Base-by-base conservation (phyloP, 2,329 filamentous ascomycete genomes). In the Colletotrichum orbiculare region DNA sequence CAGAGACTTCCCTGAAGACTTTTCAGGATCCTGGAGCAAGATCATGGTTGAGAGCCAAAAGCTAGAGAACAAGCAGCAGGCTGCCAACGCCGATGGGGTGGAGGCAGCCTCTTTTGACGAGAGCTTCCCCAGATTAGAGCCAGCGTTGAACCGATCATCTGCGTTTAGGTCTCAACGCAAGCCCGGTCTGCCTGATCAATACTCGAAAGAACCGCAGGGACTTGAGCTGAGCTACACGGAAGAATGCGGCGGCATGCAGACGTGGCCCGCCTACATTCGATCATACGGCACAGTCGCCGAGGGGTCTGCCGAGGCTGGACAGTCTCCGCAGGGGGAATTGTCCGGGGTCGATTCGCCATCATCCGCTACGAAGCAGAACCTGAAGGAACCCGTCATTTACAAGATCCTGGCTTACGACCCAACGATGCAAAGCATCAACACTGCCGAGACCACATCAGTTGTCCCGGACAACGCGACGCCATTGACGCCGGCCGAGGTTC, bases 331-430 rank as follows among this genome's bases (percentile, higher is more conserved):
- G 12, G 53, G 50, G 17, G 54, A 34, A 2, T 37, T 48, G 38
- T 25, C 42, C n/a, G 52, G 53, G 11, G 47, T 47, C 11, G 45
- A 43, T 34, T 6, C 8, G 7, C 17, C 42, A 7, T 15, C 33
- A 13, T 8, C 53, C 1, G 2, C 43, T 47, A 35, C 35, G 17
- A 57, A 68, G 9, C 33, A 67, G 15, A 35, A 60, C 11, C 54
- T 62, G 34, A 25, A 67, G 42, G 62, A 72, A 42, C 61, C 72
- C 39, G 71, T 71, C 6, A 61, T 84, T 3, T 92, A 91, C 79
- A 91, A 87, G 73, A 83, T 92, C 39, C 80, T 93, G 6, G 89
- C 87, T 2, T 91, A 89, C 70, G 87, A 92, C 68, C 79, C 85
- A 2, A 79, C 78, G 8, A 87, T 83, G 69, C 82, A 89, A 69